Evolutionary conservation across 257 asterid genomes (phyloP).

Genomic region (Solanum ossicruentum): DNA sequence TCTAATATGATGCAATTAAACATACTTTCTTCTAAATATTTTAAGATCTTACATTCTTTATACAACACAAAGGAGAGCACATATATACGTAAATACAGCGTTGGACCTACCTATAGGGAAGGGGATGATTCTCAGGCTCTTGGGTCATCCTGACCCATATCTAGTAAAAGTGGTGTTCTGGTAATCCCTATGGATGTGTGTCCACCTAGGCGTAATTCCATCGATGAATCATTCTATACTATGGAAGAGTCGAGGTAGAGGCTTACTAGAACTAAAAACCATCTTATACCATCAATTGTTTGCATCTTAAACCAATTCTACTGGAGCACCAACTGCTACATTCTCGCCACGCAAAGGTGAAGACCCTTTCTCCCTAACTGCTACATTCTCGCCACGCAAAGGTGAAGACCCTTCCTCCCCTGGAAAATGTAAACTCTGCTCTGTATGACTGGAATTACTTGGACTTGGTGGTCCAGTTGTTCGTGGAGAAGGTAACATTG

Average conservation of each 20-base stretch:
- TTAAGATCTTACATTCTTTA: no score
- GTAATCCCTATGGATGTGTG: no score
- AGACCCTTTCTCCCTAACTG: background rate
- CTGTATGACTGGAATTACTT: conserved; percentile 9
- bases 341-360: background rate
- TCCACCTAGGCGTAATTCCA: no score
- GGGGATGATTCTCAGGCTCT: background rate
- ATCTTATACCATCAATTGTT: background rate
- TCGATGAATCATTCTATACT: background rate
- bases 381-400: background rate
- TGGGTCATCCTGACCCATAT: no score
- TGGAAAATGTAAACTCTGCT: background rate
- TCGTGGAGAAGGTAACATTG: background rate
- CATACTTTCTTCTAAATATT: no score
- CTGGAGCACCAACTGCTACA: background rate
- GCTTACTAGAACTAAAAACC: background rate
- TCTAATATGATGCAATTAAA: no score
- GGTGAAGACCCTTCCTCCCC: background rate
- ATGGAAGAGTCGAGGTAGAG: background rate
- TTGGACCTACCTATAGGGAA: background rate
- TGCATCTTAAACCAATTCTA: background rate
- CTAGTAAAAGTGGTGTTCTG: no score
- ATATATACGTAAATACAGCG: background rate
- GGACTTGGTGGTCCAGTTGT: conserved; percentile 24
- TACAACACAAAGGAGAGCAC: no score